Evolutionary conservation across 495 filamentous ascomycete genomes (phyloP), one percentile per base, ranked within the genome.

Genomic region (Aspergillus heteromorphus): DNA sequence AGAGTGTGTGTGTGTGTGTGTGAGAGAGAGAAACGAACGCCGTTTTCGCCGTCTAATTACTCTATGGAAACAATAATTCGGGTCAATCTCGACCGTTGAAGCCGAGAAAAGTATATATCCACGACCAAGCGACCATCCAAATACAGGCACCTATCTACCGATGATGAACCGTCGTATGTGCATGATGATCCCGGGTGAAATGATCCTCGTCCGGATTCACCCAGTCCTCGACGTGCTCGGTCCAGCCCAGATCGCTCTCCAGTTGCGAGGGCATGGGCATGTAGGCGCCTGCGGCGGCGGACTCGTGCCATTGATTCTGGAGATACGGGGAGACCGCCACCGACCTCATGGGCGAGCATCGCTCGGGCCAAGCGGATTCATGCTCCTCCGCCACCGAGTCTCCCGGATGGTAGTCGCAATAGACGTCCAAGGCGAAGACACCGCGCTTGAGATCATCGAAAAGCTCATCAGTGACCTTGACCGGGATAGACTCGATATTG

Each of bases 391-490:
- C 57, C 36, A 45, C 47, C 4, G 55, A 19, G 30, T 67, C 64
- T 1, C 59, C 65, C 0, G 61, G 61, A 25, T 67, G 58, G 41
- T 67, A 67, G 27, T 67, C 61, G 40, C 65, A 59, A 14, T 49
- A 54, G 23, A 57, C 48, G 41, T 65, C 59, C 14, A 67, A 45
- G 10, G 53, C 57, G 42, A 67, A 67, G 9, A 67, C 42, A 1
- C 58, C 59, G 10, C 65, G 61, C 49, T 67, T 67, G 54, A 67
- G 51, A 16, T 65, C 61, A 14, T 58, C 55, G 31, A 59, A 59
- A 7, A 64, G 51, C 9, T 62, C 57, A 17, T 67, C 51, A 45
- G 38, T 53, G 11, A 67, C 59, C 21, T 54, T 57, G 11, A 67
- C 53, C 1, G 62, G 65, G 17, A 67, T 63, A 1, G 48, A 48